Percentiles rank a stretch among this genome's conserved stretches.
These are phyloP conservation scores for Anisogramma anomala DNA, from an alignment of 2,329 filamentous ascomycete genomes.

Conservation along the genomic window DNA sequence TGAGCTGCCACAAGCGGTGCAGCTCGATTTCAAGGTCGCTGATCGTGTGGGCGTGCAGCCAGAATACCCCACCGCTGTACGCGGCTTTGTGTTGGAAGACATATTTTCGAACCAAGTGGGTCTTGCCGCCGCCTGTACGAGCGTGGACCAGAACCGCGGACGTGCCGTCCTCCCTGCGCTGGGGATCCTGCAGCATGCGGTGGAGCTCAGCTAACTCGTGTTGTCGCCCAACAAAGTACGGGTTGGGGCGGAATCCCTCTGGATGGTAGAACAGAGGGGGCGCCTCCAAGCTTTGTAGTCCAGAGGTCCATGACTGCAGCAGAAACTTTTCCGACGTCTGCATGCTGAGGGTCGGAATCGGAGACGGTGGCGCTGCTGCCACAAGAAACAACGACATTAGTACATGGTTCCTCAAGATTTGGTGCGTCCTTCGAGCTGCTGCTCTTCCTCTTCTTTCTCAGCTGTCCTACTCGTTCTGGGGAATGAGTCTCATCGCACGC, in stretches of 20 bases:
- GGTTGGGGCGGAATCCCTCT: constrained; percentile 49
- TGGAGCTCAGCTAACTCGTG: constrained; percentile 47
- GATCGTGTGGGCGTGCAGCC: constrained; percentile 51
- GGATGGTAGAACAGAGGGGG: constrained; percentile 34
- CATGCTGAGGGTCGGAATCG: constrained; percentile 11
- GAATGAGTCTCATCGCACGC: too few relatives aligned
- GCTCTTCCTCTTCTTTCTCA: too few relatives aligned
- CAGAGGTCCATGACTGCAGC: constrained; percentile 2
- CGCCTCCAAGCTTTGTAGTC: constrained; percentile 4
- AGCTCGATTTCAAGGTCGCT: constrained; percentile 50
- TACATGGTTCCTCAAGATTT: too few relatives aligned
- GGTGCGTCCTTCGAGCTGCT: too few relatives aligned
- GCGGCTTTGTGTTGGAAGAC: constrained; percentile 46
- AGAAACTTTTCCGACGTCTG: background rate
- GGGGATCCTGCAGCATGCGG: constrained; percentile 44
- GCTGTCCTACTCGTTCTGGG: too few relatives aligned
- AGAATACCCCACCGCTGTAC: constrained; percentile 58
- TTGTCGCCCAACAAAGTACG: constrained; percentile 49
- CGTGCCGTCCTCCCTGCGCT: constrained; percentile 43
- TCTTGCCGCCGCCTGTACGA: constrained; percentile 56
- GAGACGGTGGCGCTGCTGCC: constrained; percentile 10
- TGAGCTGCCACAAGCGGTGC: constrained; percentile 53
- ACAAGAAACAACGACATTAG: constrained; percentile 16
- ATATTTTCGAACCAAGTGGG: constrained; percentile 57
- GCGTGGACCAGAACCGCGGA: constrained; percentile 53